Conservation (phyloP, 1,284 basidiomycete genomes). For the Sphagnurus paluster region DNA sequence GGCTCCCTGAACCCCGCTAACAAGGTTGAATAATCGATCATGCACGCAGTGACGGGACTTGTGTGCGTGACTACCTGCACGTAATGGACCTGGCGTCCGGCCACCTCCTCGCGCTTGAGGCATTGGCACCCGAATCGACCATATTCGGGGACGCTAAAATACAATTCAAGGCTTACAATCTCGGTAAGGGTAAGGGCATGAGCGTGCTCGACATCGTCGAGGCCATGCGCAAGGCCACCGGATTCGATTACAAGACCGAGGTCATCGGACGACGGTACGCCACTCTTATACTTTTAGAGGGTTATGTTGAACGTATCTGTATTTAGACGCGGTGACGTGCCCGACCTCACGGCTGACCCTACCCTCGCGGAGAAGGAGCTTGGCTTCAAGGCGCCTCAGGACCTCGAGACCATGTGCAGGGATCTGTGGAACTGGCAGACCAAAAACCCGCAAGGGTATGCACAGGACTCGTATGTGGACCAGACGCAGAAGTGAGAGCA, state of each 20-base stretch:
- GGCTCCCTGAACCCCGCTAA: slow-evolving; percentile 8
- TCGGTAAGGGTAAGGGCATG: slow-evolving; percentile 92
- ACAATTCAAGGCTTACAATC: slow-evolving; percentile 93
- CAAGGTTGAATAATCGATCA: slow-evolving; percentile 9
- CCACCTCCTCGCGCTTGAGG: slow-evolving; percentile 91
- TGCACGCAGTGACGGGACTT: slow-evolving; percentile 82
- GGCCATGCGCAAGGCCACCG: slow-evolving; percentile 92
- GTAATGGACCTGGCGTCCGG: slow-evolving; percentile 94
- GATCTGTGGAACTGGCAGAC: slow-evolving; percentile 95
- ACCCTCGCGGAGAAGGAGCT: slow-evolving; percentile 91
- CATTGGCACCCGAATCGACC: slow-evolving; percentile 66
- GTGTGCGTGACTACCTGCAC: slow-evolving; percentile 97
- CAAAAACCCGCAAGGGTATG: slow-evolving; percentile 78
- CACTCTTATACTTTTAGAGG: not conserved
- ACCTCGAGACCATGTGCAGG: slow-evolving; percentile 87
- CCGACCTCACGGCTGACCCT: slow-evolving; percentile 95
- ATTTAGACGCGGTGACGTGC: slow-evolving; percentile 87
- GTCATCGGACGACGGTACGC: slow-evolving; percentile 87
- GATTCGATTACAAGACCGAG: slow-evolving; percentile 87
- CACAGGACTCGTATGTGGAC: too few species aligned
- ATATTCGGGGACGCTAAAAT: slow-evolving; percentile 54
- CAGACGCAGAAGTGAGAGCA: too few species aligned
- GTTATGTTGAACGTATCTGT: too few species aligned
- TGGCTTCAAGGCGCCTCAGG: slow-evolving; percentile 84
- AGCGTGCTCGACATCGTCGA: slow-evolving; percentile 94